phyloP scores from a whole-genome alignment of 2,329 filamentous ascomycete species.

The Zymoseptoria pseudotritici region DNA sequence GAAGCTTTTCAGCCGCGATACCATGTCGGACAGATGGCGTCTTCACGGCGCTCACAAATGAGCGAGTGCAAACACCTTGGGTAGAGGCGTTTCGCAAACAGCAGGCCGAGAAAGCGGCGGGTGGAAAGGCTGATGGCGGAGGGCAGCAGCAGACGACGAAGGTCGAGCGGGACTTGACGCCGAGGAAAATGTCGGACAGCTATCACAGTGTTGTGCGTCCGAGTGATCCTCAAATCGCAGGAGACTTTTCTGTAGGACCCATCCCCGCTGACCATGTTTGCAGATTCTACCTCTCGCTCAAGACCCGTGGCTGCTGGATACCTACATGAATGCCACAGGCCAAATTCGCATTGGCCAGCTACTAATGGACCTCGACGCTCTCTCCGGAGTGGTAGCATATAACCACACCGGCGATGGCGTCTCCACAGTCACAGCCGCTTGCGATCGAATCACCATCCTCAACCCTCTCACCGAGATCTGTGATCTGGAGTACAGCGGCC shows the following conservation, averaged over 20 bases:
- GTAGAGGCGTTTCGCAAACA: conserved; percentile 56
- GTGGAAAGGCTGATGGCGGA: conserved; percentile 23
- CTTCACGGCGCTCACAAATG: conserved; percentile 52
- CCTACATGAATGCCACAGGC: conserved; percentile 68
- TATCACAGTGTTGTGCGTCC: conserved; percentile 57
- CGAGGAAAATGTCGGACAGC: conserved; percentile 64
- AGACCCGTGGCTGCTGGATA: conserved; percentile 70
- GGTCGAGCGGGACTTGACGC: conserved; percentile 47
- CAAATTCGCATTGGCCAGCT: conserved; percentile 67
- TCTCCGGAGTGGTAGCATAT: conserved; percentile 69
- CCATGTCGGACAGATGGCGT: conserved; percentile 47
- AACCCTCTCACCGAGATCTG: conserved; percentile 69
- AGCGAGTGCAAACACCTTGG: conserved; percentile 60
- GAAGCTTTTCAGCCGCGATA: conserved; percentile 12
- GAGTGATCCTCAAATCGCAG: neutral
- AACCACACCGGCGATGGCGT: conserved; percentile 61
- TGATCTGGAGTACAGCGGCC: conserved; percentile 64
- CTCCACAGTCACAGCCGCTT: conserved; percentile 57
- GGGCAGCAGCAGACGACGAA: conserved; percentile 25
- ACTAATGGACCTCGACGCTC: conserved; percentile 72
- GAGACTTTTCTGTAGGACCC: neutral
- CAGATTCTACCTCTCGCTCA: conserved; percentile 61
- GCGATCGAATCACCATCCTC: conserved; percentile 59
- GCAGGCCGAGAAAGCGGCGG: conserved; percentile 26
- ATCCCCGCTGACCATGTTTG: conserved; percentile 16